A percentile compares a stretch with the other conserved stretches of the same genome.
These are phyloP conservation scores for Lithospermum erythrorhizon DNA, from an alignment of 257 asterid species.

Conservation along the genomic window DNA sequence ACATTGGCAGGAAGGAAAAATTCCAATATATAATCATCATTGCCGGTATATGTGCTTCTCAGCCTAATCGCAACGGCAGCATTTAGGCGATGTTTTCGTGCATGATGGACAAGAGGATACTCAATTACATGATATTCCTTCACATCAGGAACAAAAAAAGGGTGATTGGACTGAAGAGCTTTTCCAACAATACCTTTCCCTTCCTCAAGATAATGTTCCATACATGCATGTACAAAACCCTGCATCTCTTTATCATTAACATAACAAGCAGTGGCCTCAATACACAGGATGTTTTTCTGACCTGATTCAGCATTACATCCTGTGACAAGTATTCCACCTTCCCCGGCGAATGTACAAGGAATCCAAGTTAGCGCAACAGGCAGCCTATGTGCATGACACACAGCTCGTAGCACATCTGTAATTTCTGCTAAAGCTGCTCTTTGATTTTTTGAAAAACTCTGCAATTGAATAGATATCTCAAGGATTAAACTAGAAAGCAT, in stretches of 20 bases:
- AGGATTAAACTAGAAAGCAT: neutral
- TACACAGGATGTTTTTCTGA: constrained; percentile 38
- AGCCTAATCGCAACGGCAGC: constrained; percentile 91
- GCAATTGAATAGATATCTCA: constrained; percentile 20
- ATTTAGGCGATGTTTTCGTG: constrained; percentile 65
- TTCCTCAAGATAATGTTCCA: constrained; percentile 60
- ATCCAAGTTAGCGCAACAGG: constrained; percentile 93
- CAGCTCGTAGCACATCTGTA: constrained; percentile 59
- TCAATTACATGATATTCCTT: constrained; percentile 65
- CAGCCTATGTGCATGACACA: constrained; percentile 70
- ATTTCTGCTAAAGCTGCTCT: constrained; percentile 67
- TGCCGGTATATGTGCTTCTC: constrained; percentile 64
- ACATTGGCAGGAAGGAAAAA: constrained; percentile 72
- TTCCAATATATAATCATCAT: constrained; percentile 67
- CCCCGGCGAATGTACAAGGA: constrained; percentile 42
- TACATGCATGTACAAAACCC: constrained; percentile 77
- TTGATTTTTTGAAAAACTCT: constrained; percentile 63
- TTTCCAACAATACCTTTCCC: constrained; percentile 91
- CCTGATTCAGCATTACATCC: constrained; percentile 16
- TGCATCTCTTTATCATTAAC: constrained; percentile 56
- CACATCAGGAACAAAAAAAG: constrained; percentile 67
- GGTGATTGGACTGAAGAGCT: constrained; percentile 81
- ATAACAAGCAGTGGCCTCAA: constrained; percentile 57
- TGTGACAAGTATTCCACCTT: constrained; percentile 13
- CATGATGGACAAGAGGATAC: constrained; percentile 89